phyloP scores from a whole-genome alignment of 192 early-diverging fungal species.

The Thoreauomyces humboldtii region DNA sequence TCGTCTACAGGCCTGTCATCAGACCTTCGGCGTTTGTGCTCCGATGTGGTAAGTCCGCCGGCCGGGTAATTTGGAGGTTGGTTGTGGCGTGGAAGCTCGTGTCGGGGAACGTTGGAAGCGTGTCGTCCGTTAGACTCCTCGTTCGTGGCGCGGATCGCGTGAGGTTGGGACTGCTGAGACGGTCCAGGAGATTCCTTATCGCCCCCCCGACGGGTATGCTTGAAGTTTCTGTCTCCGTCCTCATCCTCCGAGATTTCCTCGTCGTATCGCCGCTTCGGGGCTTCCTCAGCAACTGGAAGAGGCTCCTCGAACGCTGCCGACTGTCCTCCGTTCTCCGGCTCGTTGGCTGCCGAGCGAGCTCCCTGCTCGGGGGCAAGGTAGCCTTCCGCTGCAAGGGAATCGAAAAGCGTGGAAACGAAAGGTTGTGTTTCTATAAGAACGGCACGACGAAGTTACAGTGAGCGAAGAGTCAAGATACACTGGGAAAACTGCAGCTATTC shows the following conservation, averaged over 20 bases:
- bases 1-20: conserved; percentile 27
- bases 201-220: conserved; percentile 50
- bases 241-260: conserved; percentile 62
- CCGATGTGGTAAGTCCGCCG: neutral
- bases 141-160: too few relatives aligned
- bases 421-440: conserved; percentile 57
- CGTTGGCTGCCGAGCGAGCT: too few relatives aligned
- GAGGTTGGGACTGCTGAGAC: too few relatives aligned
- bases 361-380: conserved; percentile 45
- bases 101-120: conserved; percentile 8
- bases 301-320: neutral
- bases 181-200: conserved; percentile 4
- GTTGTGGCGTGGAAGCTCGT: conserved; percentile 2
- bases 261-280: conserved; percentile 16
- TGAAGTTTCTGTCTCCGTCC: conserved; percentile 68
- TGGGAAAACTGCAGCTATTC: too few relatives aligned
- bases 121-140: too few relatives aligned
- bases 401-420: conserved; percentile 66
- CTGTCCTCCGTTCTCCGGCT: too few relatives aligned
- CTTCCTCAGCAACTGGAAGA: neutral
- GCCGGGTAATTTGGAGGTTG: too few relatives aligned
- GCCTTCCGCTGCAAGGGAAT: conserved; percentile 40
- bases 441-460: too few relatives aligned
- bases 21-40: conserved; percentile 10
- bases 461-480: neutral